Conservation (phyloP, 106 monocot genomes). For the Posidonia australis region DNA sequence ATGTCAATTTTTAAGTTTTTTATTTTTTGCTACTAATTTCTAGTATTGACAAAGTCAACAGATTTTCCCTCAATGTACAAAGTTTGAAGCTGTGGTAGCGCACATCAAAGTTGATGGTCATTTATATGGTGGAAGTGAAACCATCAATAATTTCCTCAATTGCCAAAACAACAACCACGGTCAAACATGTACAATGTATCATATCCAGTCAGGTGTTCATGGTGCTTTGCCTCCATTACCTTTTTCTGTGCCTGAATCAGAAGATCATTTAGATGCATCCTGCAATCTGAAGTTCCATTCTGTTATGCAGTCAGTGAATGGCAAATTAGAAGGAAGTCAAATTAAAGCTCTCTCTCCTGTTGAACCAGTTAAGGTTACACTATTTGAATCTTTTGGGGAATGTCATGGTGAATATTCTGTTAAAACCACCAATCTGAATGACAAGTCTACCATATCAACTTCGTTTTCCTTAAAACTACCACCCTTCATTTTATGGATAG, state of each 20-base stretch:
- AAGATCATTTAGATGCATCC: slow-evolving; percentile 8
- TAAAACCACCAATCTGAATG: slow-evolving; percentile 29
- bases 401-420: slow-evolving; percentile 34
- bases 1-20: neutral
- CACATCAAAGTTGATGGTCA: slow-evolving; percentile 59
- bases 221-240: slow-evolving; percentile 46
- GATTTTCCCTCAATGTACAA: slow-evolving; percentile 42
- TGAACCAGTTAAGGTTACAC: slow-evolving; percentile 30
- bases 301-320: slow-evolving; percentile 4
- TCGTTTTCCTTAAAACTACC: slow-evolving; percentile 55
- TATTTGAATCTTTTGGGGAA: slow-evolving; percentile 66
- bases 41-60: slow-evolving; percentile 31
- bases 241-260: slow-evolving; percentile 21
- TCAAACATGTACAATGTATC: slow-evolving; percentile 18
- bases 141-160: slow-evolving; percentile 3
- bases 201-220: slow-evolving; percentile 38
- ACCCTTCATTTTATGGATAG: slow-evolving; percentile 61
- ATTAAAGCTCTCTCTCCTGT: neutral
- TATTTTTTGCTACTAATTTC: neutral
- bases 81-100: slow-evolving; percentile 41
- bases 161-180: neutral
- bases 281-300: neutral
- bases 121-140: slow-evolving; percentile 19
- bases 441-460: slow-evolving; percentile 20
- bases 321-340: neutral